Base-by-base conservation (phyloP, 1,284 basidiomycete species). In the Phellinidium pouzarii region DNA sequence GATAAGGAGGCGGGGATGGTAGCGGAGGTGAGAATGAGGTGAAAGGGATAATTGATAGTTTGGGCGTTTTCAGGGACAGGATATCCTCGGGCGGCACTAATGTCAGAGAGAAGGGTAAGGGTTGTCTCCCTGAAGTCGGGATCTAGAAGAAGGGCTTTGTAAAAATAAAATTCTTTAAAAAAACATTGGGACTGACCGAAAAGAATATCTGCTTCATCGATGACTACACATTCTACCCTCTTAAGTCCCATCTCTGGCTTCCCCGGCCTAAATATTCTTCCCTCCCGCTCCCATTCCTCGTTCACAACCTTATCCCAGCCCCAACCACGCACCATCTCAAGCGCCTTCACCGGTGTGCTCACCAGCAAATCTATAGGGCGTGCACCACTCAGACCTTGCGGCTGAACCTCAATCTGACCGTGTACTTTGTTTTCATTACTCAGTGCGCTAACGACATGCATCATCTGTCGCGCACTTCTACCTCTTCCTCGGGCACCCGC, bases 171-270 rank as follows among this genome's bases (percentile, higher is more conserved):
- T 6, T 50, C 14, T 5, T 25, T 12, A 5, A 37, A 20, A 51
- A 49, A 31, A 42, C 25, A 52, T 44, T 36, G 22, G 17, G 38
- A 11, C 77, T 54, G 58, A 87, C 90, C 89, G 52, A 93, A 84
- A n/a, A 94, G 71, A 27, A 94, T 80, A 63, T 95, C 91, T 0
- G 92, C 90, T 64, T 95, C 91, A 59, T 94, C 91, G 2, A 94
- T 72, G 1, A 93, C 75, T 4, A 94, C 80, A 88, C 90, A 94
- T 61, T 93, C 87, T 0, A 93, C 71, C 43, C 77, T 75, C 48
- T 73, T 73, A 20, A 89, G 66, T 0, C 78, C 72, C 65, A 87
- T 74, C 60, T 80, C 75, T 1, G 78, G 74, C 43, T 74, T 66
- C 6, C 71, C 72, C 17, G 72, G 60, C 48, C 63, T 66, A 46